Conservation (phyloP, 1,139 yeast genomes). For the Candida sp. region DNA sequence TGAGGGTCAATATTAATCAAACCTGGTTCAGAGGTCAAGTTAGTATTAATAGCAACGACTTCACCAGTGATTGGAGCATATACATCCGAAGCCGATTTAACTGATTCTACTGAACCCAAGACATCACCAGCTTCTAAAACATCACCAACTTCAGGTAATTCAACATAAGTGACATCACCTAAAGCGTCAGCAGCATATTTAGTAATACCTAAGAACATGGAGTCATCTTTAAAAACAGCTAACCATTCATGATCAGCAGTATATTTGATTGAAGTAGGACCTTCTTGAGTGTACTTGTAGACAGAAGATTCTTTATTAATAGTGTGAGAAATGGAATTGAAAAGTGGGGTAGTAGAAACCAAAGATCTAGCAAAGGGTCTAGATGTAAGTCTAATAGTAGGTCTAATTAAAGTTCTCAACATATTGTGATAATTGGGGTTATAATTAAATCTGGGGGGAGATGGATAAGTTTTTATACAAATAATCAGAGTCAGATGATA, state of each 20-base stretch:
- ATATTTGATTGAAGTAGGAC: conserved; percentile 59
- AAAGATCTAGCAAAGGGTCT: conserved; percentile 1
- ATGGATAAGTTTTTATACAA: too few species aligned
- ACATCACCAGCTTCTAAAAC: conserved; percentile 72
- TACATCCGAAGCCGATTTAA: conserved; percentile 91
- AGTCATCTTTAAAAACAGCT: conserved; percentile 78
- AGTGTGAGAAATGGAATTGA: conserved; percentile 42
- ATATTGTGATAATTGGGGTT: too few species aligned
- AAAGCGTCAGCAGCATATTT: conserved; percentile 96
- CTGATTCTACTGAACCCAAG: conserved; percentile 91
- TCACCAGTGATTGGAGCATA: conserved; percentile 86
- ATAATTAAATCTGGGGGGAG: too few species aligned
- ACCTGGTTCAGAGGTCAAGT: conserved; percentile 67
- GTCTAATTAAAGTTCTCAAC: conserved; percentile 2
- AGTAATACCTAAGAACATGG: conserved; percentile 88
- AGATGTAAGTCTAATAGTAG: not conserved
- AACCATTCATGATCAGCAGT: conserved; percentile 97
- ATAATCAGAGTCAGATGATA: not conserved
- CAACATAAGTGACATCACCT: conserved; percentile 95
- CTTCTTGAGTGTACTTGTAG: conserved; percentile 42
- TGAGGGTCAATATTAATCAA: conserved; percentile 84
- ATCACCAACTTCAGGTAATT: conserved; percentile 77
- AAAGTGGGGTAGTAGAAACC: conserved; percentile 10
- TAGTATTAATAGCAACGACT: conserved; percentile 66
- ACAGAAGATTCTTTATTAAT: conserved; percentile 52